Percentiles rank a stretch among this genome's conserved stretches.
phyloP scores from a whole-genome alignment of 2,329 filamentous ascomycete genomes.

The Aspergillus caelatus region DNA sequence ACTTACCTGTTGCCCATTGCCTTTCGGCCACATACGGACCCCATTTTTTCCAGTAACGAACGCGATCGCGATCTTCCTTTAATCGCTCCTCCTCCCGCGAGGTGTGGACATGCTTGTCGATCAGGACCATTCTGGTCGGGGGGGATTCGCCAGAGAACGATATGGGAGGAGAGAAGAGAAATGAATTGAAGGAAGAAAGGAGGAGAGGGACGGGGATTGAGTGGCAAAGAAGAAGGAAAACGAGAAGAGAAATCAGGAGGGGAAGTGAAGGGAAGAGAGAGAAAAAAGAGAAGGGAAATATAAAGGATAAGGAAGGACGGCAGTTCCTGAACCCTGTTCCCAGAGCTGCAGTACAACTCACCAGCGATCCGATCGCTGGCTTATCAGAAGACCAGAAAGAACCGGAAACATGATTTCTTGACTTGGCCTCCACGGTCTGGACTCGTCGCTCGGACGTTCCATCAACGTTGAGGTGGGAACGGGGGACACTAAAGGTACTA shows the following conservation, averaged over 20 bases:
- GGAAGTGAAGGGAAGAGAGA: constrained; percentile 2
- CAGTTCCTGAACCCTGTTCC: constrained; percentile 5
- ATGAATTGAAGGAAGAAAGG: neutral
- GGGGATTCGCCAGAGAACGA: neutral
- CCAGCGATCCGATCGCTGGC: neutral
- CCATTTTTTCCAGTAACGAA: constrained; percentile 98
- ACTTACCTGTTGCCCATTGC: constrained; percentile 89
- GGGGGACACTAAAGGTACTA: neutral
- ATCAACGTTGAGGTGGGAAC: too few species aligned
- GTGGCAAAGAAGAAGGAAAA: neutral
- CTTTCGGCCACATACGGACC: constrained; percentile 90
- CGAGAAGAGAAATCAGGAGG: neutral
- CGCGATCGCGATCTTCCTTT: constrained; percentile 78
- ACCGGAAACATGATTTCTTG: constrained; percentile 1
- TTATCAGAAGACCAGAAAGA: constrained; percentile 5
- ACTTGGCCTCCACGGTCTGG: constrained; percentile 3
- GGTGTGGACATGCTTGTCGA: constrained; percentile 84
- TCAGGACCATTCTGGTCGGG: constrained; percentile 71
- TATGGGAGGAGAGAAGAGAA: neutral
- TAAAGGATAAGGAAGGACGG: constrained; percentile 7
- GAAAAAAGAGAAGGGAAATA: neutral
- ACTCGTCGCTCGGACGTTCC: neutral
- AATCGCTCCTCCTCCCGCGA: constrained; percentile 89
- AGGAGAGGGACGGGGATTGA: neutral
- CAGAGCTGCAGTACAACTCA: constrained; percentile 11